Conservation (phyloP, 306 rosid species). For the Nissolia schottii region DNA sequence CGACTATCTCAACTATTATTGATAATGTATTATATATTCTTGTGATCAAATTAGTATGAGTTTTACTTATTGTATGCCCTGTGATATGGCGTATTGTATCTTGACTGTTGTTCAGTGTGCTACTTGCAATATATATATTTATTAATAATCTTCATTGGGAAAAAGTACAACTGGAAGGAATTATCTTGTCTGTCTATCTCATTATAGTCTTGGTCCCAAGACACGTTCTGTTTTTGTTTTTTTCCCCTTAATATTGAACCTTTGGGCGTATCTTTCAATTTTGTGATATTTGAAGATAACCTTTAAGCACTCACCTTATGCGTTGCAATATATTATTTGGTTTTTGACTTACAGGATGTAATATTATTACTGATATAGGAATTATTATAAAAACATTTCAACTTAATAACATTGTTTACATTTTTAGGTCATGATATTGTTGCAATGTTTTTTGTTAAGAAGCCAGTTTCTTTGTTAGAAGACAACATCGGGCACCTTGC, state of each 20-base stretch:
- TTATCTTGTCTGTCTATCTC: neutral
- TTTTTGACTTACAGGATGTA: neutral
- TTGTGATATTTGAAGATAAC: neutral
- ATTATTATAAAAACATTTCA: neutral
- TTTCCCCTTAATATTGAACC: slow-evolving; percentile 5
- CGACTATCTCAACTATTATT: neutral
- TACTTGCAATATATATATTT: neutral
- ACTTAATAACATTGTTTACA: neutral
- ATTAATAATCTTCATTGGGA: neutral
- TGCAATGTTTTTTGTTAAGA: slow-evolving; percentile 53
- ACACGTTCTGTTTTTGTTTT: neutral
- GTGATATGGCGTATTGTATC: neutral
- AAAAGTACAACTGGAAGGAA: neutral
- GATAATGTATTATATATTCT: neutral
- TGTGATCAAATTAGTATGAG: neutral
- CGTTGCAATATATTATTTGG: neutral
- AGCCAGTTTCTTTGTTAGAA: slow-evolving; percentile 51
- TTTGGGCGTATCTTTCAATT: neutral
- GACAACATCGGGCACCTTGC: slow-evolving; percentile 52
- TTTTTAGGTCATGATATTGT: slow-evolving; percentile 60
- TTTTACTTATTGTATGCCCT: neutral
- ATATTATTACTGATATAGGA: neutral
- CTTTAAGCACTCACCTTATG: neutral
- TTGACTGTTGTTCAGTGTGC: neutral
- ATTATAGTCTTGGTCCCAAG: neutral